A percentile compares a stretch with the other conserved stretches of the same genome.
These are phyloP conservation scores for Ambrosia artemisiifolia DNA, from an alignment of 129 eudicot species.

Conservation along the genomic window DNA sequence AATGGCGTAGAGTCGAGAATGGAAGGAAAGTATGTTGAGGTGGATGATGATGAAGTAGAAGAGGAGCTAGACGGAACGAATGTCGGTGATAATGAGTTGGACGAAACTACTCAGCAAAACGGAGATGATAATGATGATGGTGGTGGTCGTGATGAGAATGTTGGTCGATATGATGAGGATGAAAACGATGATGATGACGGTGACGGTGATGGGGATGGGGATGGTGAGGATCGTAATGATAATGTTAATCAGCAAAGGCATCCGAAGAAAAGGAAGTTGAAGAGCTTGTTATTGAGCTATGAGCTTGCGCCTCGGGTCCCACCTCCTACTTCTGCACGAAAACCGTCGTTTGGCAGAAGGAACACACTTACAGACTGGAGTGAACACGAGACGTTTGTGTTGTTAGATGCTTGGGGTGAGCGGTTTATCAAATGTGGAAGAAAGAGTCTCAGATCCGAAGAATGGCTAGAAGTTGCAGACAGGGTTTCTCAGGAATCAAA, in stretches of 20 bases:
- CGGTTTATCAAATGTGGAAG: slow-evolving; percentile 70
- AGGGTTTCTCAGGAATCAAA: slow-evolving; percentile 66
- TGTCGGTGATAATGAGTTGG: slow-evolving; percentile 29
- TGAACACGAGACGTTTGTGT: slow-evolving; percentile 69
- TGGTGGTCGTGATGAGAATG: no score
- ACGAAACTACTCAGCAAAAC: slow-evolving; percentile 31
- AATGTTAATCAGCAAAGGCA: slow-evolving; percentile 44
- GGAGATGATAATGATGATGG: no score
- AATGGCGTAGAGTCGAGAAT: slow-evolving; percentile 28
- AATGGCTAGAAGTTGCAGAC: slow-evolving; percentile 90
- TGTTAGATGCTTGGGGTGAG: slow-evolving; percentile 88
- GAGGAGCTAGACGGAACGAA: slow-evolving; percentile 27
- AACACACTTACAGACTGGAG: slow-evolving; percentile 73
- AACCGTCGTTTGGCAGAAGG: slow-evolving; percentile 61
- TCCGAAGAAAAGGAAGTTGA: slow-evolving; percentile 75
- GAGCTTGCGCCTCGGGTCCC: slow-evolving; percentile 86
- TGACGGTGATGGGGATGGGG: no score
- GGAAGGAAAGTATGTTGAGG: slow-evolving; percentile 34
- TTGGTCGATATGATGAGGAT: slow-evolving; percentile 28
- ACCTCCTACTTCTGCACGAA: slow-evolving; percentile 39
- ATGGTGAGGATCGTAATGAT: no score
- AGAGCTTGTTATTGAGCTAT: slow-evolving; percentile 69
- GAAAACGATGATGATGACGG: slow-evolving; percentile 38
- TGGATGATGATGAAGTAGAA: slow-evolving; percentile 36
- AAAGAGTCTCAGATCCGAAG: slow-evolving; percentile 77